phyloP scores from a whole-genome alignment of 345 rosid genomes.

The Bruguiera gymnorhiza region DNA sequence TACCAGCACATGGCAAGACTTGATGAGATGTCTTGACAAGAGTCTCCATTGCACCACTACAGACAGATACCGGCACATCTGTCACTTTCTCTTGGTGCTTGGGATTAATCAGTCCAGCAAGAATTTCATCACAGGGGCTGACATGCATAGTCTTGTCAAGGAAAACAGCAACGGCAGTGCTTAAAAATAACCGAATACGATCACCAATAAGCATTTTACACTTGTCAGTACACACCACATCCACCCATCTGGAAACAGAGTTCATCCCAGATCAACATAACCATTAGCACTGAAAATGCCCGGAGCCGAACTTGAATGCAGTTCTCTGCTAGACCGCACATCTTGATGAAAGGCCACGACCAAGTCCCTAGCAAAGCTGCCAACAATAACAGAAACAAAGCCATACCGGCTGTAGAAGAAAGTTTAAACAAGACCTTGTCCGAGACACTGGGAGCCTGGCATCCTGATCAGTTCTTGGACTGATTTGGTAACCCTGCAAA shows the following conservation, averaged over 20 bases:
- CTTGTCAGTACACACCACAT: slow-evolving; percentile 45
- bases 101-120: slow-evolving; percentile 68
- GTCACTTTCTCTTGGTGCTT: slow-evolving; percentile 48
- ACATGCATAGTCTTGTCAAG: slow-evolving; percentile 60
- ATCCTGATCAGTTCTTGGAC: slow-evolving; percentile 16
- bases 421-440: slow-evolving; percentile 53
- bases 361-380: slow-evolving; percentile 67
- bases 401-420: slow-evolving; percentile 55
- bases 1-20: slow-evolving; percentile 31
- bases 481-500: slow-evolving; percentile 37
- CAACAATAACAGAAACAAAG: slow-evolving; percentile 68
- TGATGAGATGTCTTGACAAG: slow-evolving; percentile 62
- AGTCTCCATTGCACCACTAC: slow-evolving; percentile 58
- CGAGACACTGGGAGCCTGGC: slow-evolving; percentile 31
- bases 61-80: slow-evolving; percentile 47
- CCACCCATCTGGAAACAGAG: slow-evolving; percentile 31
- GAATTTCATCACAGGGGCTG: slow-evolving; percentile 60
- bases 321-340: not conserved
- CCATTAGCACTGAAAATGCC: not conserved
- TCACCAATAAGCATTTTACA: slow-evolving; percentile 55
- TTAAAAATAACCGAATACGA: slow-evolving; percentile 64
- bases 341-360: slow-evolving; percentile 38
- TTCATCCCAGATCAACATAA: slow-evolving; percentile 12
- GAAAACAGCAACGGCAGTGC: slow-evolving; percentile 66
- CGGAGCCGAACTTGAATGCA: not conserved